Conservation (phyloP, 495 filamentous ascomycete species). For the Penicillium cataractarum region DNA sequence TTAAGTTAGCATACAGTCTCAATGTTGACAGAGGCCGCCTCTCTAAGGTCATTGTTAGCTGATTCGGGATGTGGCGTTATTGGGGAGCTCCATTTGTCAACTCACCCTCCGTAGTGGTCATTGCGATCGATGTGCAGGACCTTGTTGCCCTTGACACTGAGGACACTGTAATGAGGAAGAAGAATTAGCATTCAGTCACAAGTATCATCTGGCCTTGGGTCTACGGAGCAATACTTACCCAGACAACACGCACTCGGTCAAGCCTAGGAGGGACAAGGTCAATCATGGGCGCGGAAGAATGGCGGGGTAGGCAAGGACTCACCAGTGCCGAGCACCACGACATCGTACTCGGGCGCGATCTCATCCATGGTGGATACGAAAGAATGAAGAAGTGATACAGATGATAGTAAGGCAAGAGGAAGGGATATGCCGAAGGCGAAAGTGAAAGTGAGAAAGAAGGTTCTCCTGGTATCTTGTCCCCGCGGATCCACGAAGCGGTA, state of each 20-base stretch:
- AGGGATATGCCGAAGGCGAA: slow-evolving; percentile 22
- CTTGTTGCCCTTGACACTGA: slow-evolving; percentile 99
- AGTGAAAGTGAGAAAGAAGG: slow-evolving; percentile 25
- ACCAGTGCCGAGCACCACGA: slow-evolving; percentile 97
- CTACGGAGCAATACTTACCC: slow-evolving; percentile 61
- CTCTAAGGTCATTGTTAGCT: slow-evolving; percentile 55
- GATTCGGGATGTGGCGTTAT: slow-evolving; percentile 15
- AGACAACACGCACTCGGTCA: slow-evolving; percentile 98
- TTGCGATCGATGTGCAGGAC: slow-evolving; percentile 99
- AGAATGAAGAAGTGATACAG: slow-evolving; percentile 7
- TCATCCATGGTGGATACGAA: slow-evolving; percentile 74
- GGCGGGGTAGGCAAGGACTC: slow-evolving; percentile 50
- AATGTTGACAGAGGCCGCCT: slow-evolving; percentile 92
- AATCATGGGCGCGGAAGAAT: slow-evolving; percentile 32
- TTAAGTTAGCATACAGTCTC: slow-evolving; percentile 65
- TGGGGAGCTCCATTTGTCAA: slow-evolving; percentile 30
- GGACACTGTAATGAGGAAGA: slow-evolving; percentile 60
- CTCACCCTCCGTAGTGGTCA: slow-evolving; percentile 97
- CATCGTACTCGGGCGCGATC: slow-evolving; percentile 95
- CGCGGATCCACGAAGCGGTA: slow-evolving; percentile 40
- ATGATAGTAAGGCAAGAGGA: slow-evolving; percentile 17
- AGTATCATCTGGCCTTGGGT: background rate
- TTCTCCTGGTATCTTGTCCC: slow-evolving; percentile 29
- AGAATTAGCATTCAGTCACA: background rate
- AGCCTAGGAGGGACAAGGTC: slow-evolving; percentile 58